Evolutionary conservation across 2,329 filamentous ascomycete genomes (phyloP).

Genomic region (Tympanopsis confertula): DNA sequence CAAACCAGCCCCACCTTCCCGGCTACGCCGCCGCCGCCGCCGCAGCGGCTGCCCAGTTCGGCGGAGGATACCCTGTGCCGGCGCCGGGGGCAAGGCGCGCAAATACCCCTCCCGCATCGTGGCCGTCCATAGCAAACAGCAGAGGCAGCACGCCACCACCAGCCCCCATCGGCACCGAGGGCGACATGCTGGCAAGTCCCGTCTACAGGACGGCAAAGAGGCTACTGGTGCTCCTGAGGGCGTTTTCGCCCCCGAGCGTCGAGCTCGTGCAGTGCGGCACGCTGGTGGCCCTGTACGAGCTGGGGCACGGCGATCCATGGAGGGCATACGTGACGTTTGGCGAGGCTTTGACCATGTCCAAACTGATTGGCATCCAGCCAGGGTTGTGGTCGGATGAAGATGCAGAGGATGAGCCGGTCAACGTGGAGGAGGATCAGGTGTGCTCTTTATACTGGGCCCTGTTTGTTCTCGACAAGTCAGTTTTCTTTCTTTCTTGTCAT

Average conservation of each 20-base stretch:
- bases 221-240: constrained; percentile 20
- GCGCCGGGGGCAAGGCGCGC: too few relatives aligned
- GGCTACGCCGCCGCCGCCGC: background rate
- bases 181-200: constrained; percentile 25
- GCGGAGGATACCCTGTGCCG: background rate
- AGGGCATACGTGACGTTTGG: constrained; percentile 29
- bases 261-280: constrained; percentile 28
- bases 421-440: constrained; percentile 23
- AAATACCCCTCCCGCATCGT: background rate
- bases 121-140: too few relatives aligned
- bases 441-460: constrained; percentile 29
- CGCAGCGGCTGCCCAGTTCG: constrained; percentile 17
- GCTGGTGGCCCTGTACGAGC: constrained; percentile 28
- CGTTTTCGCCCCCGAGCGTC: constrained; percentile 18
- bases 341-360: constrained; percentile 23
- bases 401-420: constrained; percentile 13
- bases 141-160: background rate
- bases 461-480: constrained; percentile 30
- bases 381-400: constrained; percentile 19
- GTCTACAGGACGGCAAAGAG: constrained; percentile 26
- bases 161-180: constrained; percentile 3
- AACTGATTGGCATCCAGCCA: constrained; percentile 21
- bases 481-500: constrained; percentile 2
- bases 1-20: background rate
- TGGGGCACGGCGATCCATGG: constrained; percentile 27